Percentiles rank a stretch among this genome's conserved stretches.
Conservation (phyloP, 78 protist genomes). For the Diacronema lutheri region DNA sequence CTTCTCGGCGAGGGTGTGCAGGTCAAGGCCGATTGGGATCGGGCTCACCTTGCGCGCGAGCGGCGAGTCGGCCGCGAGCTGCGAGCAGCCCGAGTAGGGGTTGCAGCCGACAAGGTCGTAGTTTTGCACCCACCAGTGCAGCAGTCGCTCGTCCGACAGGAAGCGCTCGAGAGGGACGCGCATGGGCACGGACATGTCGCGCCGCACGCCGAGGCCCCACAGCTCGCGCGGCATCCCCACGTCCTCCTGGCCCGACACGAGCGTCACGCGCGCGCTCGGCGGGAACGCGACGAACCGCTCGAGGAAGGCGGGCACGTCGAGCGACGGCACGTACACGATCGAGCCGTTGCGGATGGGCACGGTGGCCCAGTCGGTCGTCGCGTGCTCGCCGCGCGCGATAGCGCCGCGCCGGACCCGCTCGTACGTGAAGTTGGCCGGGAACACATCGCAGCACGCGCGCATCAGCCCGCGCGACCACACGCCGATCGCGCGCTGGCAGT, state of each 20-base stretch:
- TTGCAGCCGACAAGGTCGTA: background rate
- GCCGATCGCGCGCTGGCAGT: too few relatives aligned
- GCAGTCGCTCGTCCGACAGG: background rate
- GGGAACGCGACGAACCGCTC: too few relatives aligned
- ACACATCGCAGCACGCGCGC: too few relatives aligned
- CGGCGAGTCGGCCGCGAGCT: background rate
- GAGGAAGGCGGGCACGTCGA: too few relatives aligned
- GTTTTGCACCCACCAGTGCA: background rate
- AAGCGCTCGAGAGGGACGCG: background rate
- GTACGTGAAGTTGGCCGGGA: too few relatives aligned
- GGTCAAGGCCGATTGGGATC: background rate
- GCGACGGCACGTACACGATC: too few relatives aligned
- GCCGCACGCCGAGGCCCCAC: background rate
- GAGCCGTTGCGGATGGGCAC: too few relatives aligned
- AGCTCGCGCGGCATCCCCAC: background rate
- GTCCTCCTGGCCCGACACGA: background rate
- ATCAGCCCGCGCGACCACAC: too few relatives aligned
- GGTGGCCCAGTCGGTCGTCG: too few relatives aligned
- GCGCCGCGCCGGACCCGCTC: too few relatives aligned
- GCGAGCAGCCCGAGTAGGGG: background rate
- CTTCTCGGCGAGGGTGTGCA: background rate
- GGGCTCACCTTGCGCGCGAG: background rate
- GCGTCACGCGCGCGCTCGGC: too few relatives aligned
- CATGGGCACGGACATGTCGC: background rate
- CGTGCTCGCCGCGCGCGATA: too few relatives aligned